phyloP scores from a whole-genome alignment of 257 asterid species.

The Fraxinus pennsylvanica region DNA sequence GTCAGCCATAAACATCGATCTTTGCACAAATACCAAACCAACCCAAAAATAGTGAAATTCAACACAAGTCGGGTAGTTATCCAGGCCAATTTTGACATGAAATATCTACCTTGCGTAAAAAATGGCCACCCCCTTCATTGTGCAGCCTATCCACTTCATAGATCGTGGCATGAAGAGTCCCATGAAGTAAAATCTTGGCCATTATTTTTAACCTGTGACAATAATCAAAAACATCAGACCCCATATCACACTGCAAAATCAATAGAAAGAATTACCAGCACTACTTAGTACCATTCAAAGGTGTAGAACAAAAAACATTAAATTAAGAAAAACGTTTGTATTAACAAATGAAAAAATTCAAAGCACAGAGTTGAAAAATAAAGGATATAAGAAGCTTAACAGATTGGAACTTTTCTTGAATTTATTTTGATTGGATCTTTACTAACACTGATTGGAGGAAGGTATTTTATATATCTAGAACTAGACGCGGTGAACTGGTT shows the following conservation, averaged over 20 bases:
- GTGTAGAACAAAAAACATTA: neutral
- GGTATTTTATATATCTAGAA: neutral
- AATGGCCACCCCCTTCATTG: slow-evolving; percentile 34
- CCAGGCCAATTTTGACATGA: neutral
- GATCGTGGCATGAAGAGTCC: slow-evolving; percentile 45
- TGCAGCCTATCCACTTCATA: slow-evolving; percentile 44
- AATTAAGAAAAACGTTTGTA: neutral
- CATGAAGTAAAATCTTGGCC: slow-evolving; percentile 45
- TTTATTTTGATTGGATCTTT: slow-evolving; percentile 30
- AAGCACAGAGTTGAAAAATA: neutral
- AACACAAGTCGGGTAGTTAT: neutral
- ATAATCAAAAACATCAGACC: neutral
- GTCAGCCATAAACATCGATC: slow-evolving; percentile 3
- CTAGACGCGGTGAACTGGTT: slow-evolving; percentile 3
- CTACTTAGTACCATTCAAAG: neutral
- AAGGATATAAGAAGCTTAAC: slow-evolving; percentile 8
- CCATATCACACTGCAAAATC: neutral
- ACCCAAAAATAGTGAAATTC: slow-evolving; percentile 3
- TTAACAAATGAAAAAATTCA: neutral
- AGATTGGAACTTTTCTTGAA: neutral
- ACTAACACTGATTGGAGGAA: slow-evolving; percentile 30
- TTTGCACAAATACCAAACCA: slow-evolving; percentile 2
- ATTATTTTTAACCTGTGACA: slow-evolving; percentile 32
- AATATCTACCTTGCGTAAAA: slow-evolving; percentile 41
- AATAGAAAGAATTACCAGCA: neutral